A percentile compares a stretch with the other conserved stretches of the same genome.
These are phyloP conservation scores for Areca catechu DNA, from an alignment of 176 grass and related monocot species.

Conservation along the genomic window DNA sequence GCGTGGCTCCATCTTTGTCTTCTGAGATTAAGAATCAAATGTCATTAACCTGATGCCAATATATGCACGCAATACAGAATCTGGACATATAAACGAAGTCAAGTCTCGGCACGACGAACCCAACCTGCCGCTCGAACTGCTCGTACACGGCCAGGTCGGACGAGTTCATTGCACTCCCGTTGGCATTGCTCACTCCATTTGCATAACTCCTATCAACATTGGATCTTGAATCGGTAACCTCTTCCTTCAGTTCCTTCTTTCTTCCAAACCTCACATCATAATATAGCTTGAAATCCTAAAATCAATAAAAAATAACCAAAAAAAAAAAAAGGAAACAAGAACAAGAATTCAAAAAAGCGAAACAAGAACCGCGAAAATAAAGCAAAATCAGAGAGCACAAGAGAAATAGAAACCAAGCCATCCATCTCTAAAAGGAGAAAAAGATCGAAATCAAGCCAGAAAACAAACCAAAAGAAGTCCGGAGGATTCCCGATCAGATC, in stretches of 20 bases:
- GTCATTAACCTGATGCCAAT: no score
- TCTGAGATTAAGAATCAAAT: conserved; percentile 33
- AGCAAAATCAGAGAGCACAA: no score
- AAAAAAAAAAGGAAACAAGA: not conserved
- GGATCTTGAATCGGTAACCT: conserved; percentile 21
- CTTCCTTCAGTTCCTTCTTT: conserved; percentile 34
- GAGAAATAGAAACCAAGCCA: no score
- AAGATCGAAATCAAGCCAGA: no score
- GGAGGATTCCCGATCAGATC: not conserved
- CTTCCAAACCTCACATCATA: conserved; percentile 73
- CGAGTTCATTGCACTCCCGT: conserved; percentile 51
- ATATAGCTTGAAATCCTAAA: conserved; percentile 70
- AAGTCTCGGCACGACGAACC: not conserved
- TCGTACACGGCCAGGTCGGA: conserved; percentile 86
- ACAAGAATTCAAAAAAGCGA: no score
- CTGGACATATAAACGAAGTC: not conserved
- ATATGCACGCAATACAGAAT: no score
- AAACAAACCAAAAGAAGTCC: not conserved
- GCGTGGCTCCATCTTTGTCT: conserved; percentile 23
- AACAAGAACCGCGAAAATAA: no score
- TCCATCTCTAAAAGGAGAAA: no score
- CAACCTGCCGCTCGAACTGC: conserved; percentile 87
- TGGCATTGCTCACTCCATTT: conserved; percentile 2
- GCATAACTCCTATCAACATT: conserved; percentile 2
- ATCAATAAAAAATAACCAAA: not conserved